These are phyloP conservation scores for Lagenidium giganteum DNA, from an alignment of 352 stramenopile species.

Conservation along the genomic window DNA sequence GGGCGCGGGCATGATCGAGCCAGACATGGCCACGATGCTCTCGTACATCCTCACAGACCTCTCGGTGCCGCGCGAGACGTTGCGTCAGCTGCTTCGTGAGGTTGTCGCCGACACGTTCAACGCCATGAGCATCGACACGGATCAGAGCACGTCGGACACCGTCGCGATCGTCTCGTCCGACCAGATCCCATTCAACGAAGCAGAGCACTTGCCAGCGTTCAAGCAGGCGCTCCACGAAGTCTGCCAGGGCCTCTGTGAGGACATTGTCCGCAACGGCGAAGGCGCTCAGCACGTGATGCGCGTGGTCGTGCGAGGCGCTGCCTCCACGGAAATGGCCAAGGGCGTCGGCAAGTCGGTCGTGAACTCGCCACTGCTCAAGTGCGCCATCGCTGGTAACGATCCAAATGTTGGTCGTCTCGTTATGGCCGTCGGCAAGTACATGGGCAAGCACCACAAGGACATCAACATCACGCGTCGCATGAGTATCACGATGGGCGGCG, in stretches of 20 bases:
- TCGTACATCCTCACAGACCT: conserved; percentile 86
- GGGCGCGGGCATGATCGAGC: conserved; percentile 98
- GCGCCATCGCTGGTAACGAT: conserved; percentile 97
- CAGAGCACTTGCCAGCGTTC: conserved; percentile 83
- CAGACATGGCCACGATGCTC: conserved; percentile 94
- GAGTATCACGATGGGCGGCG: conserved; percentile 86
- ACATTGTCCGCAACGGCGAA: conserved; percentile 99
- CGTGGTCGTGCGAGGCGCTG: conserved; percentile 86
- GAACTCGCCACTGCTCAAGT: conserved; percentile 97
- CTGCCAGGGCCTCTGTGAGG: conserved; percentile 91
- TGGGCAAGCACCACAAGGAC: conserved; percentile 91
- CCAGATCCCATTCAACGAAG: conserved; percentile 84
- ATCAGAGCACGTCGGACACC: conserved; percentile 98
- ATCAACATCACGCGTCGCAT: conserved; percentile 74
- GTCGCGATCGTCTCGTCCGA: conserved; percentile 94
- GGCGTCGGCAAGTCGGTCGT: conserved; percentile 90
- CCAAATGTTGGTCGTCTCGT: conserved; percentile 97
- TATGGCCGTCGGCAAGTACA: conserved; percentile 95
- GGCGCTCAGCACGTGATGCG: conserved; percentile 97
- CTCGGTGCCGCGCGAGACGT: conserved; percentile 72
- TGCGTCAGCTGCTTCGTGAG: conserved; percentile 73
- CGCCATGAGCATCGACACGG: conserved; percentile 95
- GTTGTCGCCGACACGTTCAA: conserved; percentile 90
- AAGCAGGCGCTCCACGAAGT: conserved; percentile 89
- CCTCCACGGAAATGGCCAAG: conserved; percentile 74